Evolutionary conservation across 208 protist genomes (phyloP).

Genomic region (Crithidia sp.): DNA sequence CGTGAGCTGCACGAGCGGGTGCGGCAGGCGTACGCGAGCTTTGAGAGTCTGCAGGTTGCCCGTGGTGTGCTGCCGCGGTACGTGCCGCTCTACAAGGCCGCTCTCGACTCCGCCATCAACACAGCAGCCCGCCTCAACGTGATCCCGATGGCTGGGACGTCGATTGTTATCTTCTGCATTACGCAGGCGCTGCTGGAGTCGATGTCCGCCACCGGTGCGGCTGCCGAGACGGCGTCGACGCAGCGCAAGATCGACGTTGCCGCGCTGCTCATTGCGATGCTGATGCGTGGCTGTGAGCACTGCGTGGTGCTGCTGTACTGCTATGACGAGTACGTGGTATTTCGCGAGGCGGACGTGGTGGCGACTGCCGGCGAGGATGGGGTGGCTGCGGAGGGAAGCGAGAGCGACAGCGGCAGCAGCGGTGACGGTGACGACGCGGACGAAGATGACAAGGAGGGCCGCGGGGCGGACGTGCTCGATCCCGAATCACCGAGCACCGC

Average conservation of each 20-base stretch:
- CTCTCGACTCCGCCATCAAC: constrained; percentile 79
- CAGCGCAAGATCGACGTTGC: constrained; percentile 73
- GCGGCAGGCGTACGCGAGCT: constrained; percentile 6
- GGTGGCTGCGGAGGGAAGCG: not conserved
- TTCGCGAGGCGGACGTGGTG: constrained; percentile 16
- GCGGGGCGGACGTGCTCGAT: not conserved
- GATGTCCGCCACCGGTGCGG: constrained; percentile 29
- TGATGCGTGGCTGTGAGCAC: constrained; percentile 88
- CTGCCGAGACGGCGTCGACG: constrained; percentile 37
- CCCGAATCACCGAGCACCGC: no score
- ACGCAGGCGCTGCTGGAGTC: constrained; percentile 28
- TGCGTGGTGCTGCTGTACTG: constrained; percentile 66
- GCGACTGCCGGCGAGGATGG: constrained; percentile 20
- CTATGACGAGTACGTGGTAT: constrained; percentile 34
- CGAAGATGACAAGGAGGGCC: not conserved
- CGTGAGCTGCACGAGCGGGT: not conserved
- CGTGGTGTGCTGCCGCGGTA: constrained; percentile 4
- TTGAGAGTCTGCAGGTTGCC: constrained; percentile 22
- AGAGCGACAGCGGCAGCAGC: constrained; percentile 5
- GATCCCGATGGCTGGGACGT: constrained; percentile 83
- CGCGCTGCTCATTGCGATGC: constrained; percentile 87
- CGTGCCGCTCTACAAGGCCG: constrained; percentile 25
- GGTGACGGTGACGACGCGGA: no score
- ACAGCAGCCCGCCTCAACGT: constrained; percentile 91
- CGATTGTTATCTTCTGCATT: constrained; percentile 85